A percentile compares a stretch with the other conserved stretches of the same genome.
Conservation (phyloP, 345 rosid species). For the Cochlearia excelsa region DNA sequence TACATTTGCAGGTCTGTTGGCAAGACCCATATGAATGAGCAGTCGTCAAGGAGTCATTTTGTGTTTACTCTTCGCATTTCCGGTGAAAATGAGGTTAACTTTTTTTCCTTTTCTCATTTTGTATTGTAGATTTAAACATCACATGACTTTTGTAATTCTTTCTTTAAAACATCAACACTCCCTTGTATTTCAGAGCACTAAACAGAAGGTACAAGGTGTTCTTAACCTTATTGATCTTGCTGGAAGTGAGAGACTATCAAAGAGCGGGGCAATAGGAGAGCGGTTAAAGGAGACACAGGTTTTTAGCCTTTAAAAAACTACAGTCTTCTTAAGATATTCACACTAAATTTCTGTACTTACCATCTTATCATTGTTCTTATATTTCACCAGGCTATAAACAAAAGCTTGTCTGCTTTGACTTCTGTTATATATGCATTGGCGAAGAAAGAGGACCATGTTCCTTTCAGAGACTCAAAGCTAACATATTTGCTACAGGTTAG, state of each 20-base stretch:
- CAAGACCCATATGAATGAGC: slow-evolving; percentile 85
- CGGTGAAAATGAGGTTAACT: slow-evolving; percentile 78
- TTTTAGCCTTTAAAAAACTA: neutral
- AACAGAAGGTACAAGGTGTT: slow-evolving; percentile 93
- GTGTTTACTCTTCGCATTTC: too few relatives aligned
- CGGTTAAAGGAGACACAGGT: slow-evolving; percentile 96
- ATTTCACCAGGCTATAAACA: slow-evolving; percentile 75
- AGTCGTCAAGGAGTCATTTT: slow-evolving; percentile 42
- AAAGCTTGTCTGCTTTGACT: slow-evolving; percentile 73
- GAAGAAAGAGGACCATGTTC: slow-evolving; percentile 52
- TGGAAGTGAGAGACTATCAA: slow-evolving; percentile 92
- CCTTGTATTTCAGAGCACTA: slow-evolving; percentile 55
- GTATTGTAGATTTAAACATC: neutral
- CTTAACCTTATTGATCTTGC: slow-evolving; percentile 90
- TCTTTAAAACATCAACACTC: slow-evolving; percentile 12
- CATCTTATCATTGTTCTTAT: slow-evolving; percentile 12
- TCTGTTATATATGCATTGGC: slow-evolving; percentile 92
- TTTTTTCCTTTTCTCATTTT: neutral
- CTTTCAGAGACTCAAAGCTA: slow-evolving; percentile 65
- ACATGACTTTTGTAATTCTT: neutral
- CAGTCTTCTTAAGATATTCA: neutral
- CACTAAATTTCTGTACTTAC: neutral
- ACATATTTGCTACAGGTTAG: slow-evolving; percentile 92
- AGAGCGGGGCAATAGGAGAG: slow-evolving; percentile 90
- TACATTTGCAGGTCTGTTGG: slow-evolving; percentile 67